Evolutionary conservation across 192 early-diverging fungal genomes (phyloP).

Genomic region (Umbelopsis sp.): DNA sequence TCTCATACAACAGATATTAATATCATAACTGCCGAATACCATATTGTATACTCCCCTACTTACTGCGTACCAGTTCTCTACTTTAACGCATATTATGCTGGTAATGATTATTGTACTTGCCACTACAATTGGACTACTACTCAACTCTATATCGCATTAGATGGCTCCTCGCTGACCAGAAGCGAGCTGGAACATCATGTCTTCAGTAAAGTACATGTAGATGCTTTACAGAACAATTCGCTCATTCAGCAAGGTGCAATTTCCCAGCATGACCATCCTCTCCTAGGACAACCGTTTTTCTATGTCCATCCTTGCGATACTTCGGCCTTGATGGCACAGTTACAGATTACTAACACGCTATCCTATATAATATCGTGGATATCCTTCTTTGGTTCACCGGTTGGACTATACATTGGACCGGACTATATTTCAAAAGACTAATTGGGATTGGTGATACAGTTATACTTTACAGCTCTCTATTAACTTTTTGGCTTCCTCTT

Average conservation of each 20-base stretch:
- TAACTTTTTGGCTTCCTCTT: neutral
- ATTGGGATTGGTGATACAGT: neutral
- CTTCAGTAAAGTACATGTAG: constrained; percentile 31
- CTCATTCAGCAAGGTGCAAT: constrained; percentile 13
- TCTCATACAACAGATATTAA: neutral
- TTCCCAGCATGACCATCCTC: constrained; percentile 55
- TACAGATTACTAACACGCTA: neutral
- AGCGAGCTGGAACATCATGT: constrained; percentile 48
- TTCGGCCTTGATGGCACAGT: constrained; percentile 43
- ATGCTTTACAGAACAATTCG: constrained; percentile 24
- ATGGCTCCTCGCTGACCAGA: constrained; percentile 37
- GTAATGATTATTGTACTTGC: constrained; percentile 20
- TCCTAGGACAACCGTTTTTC: constrained; percentile 53
- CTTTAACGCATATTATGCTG: constrained; percentile 53
- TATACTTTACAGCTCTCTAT: neutral
- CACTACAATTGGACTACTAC: neutral
- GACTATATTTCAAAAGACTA: no score
- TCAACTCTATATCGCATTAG: constrained; percentile 14
- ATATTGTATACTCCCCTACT: constrained; percentile 60
- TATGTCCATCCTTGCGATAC: constrained; percentile 70
- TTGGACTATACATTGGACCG: neutral
- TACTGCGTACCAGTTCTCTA: constrained; percentile 64
- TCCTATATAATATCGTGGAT: constrained; percentile 26
- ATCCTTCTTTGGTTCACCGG: constrained; percentile 24
- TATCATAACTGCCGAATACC: constrained; percentile 46